Evolutionary conservation across 2,329 filamentous ascomycete species (phyloP).

Genomic region (Trichoderma aggressivum): DNA sequence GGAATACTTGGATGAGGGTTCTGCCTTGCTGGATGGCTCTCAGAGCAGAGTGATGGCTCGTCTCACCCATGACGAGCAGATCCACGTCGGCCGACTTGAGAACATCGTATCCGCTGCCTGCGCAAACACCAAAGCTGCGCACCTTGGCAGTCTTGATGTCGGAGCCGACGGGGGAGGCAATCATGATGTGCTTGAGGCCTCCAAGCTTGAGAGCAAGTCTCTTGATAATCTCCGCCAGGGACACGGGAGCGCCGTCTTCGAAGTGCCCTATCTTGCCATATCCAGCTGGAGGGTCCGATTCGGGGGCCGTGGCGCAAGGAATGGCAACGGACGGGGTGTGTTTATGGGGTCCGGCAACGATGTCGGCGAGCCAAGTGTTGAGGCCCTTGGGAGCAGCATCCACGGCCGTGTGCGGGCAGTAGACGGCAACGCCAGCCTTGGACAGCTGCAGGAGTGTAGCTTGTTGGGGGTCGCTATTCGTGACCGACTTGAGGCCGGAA

Average conservation of each 20-base stretch:
- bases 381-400: conserved; percentile 83
- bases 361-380: conserved; percentile 90
- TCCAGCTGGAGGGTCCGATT: conserved; percentile 46
- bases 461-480: conserved; percentile 81
- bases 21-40: conserved; percentile 80
- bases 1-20: conserved; percentile 80
- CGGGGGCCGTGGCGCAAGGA: conserved; percentile 42
- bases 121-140: conserved; percentile 76
- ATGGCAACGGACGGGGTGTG: conserved; percentile 43
- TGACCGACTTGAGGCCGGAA: conserved; percentile 83
- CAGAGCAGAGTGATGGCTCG: conserved; percentile 89
- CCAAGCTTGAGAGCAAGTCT: conserved; percentile 65
- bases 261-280: conserved; percentile 52
- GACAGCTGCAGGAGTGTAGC: conserved; percentile 76
- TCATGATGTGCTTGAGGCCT: conserved; percentile 54
- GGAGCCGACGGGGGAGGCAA: conserved; percentile 50
- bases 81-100: conserved; percentile 70
- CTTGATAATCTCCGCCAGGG: conserved; percentile 44
- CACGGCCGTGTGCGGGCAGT: conserved; percentile 91
- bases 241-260: conserved; percentile 29
- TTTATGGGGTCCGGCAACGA: conserved; percentile 60
- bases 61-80: conserved; percentile 84
- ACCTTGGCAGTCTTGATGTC: conserved; percentile 45
- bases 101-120: conserved; percentile 79
- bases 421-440: conserved; percentile 87